phyloP scores from a whole-genome alignment of 495 filamentous ascomycete species.

The Letharia lupina region DNA sequence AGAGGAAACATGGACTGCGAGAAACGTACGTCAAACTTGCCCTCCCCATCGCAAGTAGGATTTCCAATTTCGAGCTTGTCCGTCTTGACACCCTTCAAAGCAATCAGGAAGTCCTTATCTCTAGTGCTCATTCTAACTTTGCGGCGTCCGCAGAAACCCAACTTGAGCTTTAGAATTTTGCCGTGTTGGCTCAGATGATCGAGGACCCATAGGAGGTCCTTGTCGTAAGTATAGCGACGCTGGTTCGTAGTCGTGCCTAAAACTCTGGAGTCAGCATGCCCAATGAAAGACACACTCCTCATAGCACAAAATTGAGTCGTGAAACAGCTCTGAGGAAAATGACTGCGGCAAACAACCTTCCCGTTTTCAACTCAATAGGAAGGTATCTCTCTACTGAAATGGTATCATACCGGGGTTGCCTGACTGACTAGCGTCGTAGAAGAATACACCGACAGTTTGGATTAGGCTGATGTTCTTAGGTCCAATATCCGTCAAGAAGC shows the following conservation, averaged over 20 bases:
- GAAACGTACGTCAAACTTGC: neutral
- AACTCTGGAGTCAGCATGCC: neutral
- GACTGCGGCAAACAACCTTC: neutral
- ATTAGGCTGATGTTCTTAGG: constrained; percentile 18
- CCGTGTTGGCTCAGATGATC: constrained; percentile 13
- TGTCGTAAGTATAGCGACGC: constrained; percentile 18
- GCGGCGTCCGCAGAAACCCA: constrained; percentile 19
- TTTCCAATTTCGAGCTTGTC: constrained; percentile 12
- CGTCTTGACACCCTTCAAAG: constrained; percentile 15
- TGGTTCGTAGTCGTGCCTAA: constrained; percentile 7
- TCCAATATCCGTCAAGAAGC: constrained; percentile 20
- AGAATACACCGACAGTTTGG: constrained; percentile 10
- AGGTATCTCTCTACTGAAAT: neutral
- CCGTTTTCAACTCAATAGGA: neutral
- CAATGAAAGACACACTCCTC: neutral
- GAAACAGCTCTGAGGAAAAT: neutral
- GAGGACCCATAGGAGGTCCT: constrained; percentile 17
- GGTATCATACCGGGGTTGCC: constrained; percentile 9
- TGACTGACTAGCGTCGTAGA: constrained; percentile 17
- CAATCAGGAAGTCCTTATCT: constrained; percentile 9
- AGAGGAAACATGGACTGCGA: neutral
- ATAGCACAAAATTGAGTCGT: neutral
- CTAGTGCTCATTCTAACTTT: constrained; percentile 6
- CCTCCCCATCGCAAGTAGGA: neutral
- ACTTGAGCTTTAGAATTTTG: constrained; percentile 16